Evolutionary conservation across 192 early-diverging fungal genomes (phyloP).

Genomic region (Linnemannia hyalina): DNA sequence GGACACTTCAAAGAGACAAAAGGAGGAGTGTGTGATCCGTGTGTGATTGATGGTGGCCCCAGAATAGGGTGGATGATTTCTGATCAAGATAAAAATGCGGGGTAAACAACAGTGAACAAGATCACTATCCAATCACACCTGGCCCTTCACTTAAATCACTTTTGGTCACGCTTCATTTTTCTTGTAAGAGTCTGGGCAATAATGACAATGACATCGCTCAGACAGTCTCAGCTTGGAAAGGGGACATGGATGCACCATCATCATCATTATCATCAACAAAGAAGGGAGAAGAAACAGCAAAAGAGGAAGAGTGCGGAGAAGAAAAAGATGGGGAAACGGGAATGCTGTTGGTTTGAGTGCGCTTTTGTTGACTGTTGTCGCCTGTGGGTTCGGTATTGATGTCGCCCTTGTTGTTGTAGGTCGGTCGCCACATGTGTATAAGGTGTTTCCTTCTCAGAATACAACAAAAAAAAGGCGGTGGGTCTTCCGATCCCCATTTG

Average conservation of each 20-base stretch:
- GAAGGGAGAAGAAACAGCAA: neutral
- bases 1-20: neutral
- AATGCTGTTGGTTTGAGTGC: neutral
- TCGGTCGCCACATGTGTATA: neutral
- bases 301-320: neutral
- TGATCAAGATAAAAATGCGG: neutral
- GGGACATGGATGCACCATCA: neutral
- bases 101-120: neutral
- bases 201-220: too few species aligned
- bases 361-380: neutral
- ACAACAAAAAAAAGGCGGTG: neutral
- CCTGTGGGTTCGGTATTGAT: too few species aligned
- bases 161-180: neutral
- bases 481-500: constrained; percentile 1
- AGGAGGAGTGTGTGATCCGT: neutral
- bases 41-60: neutral
- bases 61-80: neutral
- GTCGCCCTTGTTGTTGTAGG: neutral
- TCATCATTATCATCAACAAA: neutral
- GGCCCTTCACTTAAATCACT: neutral
- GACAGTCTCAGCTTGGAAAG: too few species aligned
- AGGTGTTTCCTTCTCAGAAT: too few species aligned
- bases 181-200: too few species aligned
- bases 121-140: constrained; percentile 3
- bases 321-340: neutral